Evolutionary conservation across 163 green algal species (phyloP).

Genomic region (Botryococcus braunii): DNA sequence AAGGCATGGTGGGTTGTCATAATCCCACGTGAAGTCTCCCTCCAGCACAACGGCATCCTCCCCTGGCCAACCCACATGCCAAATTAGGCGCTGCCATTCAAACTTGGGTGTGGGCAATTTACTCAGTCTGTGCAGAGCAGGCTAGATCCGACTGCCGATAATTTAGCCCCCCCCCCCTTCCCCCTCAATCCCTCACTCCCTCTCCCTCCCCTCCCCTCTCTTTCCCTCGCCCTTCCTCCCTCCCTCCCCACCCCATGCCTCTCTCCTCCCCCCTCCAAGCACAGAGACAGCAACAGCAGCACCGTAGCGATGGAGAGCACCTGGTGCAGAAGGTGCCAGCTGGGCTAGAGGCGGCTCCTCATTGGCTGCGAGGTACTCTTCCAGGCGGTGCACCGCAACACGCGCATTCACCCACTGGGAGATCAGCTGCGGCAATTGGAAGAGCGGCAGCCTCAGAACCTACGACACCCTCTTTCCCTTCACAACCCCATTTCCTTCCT

Average conservation of each 20-base stretch:
- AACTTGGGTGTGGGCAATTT: too few species aligned
- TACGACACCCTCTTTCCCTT: slow-evolving; percentile 9
- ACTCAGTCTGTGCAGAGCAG: too few species aligned
- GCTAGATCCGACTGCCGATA: too few species aligned
- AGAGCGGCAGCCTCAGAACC: slow-evolving; percentile 34
- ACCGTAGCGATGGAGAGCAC: not conserved
- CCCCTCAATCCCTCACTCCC: too few species aligned
- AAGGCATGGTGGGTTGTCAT: slow-evolving; percentile 18
- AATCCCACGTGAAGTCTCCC: slow-evolving; percentile 51
- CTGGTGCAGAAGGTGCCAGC: not conserved
- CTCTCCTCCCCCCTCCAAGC: too few species aligned
- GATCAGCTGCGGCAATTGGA: slow-evolving; percentile 53
- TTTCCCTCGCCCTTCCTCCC: too few species aligned
- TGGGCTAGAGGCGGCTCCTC: slow-evolving; percentile 12
- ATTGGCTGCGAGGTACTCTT: slow-evolving; percentile 38
- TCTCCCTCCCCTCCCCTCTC: too few species aligned
- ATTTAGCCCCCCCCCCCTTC: too few species aligned
- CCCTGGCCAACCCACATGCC: slow-evolving; percentile 15
- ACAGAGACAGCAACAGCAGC: too few species aligned
- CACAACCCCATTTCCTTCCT: too few species aligned
- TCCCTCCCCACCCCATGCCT: too few species aligned
- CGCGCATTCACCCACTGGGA: slow-evolving; percentile 38
- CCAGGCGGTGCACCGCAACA: slow-evolving; percentile 39
- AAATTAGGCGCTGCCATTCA: too few species aligned
- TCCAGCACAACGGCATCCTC: slow-evolving; percentile 28